Conservation (phyloP, 1,139 yeast species). For the Torulaspora pretoriensis region DNA sequence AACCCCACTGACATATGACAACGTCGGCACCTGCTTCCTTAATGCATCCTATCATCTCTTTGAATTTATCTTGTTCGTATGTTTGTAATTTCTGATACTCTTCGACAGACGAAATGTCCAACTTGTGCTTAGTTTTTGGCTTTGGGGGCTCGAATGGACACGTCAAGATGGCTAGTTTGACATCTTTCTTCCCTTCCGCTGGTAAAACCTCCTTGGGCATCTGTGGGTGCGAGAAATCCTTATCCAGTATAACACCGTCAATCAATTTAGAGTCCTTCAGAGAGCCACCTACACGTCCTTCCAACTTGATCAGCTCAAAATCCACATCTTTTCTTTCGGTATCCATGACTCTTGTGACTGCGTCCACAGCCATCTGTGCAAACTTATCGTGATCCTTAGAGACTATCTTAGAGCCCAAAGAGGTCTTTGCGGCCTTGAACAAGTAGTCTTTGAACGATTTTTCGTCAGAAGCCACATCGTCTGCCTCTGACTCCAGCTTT, state of each 20-base stretch:
- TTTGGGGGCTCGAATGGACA: conserved; percentile 99
- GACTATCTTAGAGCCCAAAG: conserved; percentile 92
- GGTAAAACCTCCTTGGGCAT: conserved; percentile 72
- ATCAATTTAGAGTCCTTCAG: conserved; percentile 80
- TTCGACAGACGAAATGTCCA: conserved; percentile 86
- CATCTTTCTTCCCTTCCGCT: conserved; percentile 47
- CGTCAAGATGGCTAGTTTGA: conserved; percentile 88
- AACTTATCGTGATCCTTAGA: conserved; percentile 90
- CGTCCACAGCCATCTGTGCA: conserved; percentile 96
- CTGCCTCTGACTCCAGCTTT: conserved; percentile 69
- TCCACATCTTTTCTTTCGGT: conserved; percentile 90
- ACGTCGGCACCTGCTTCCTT: conserved; percentile 91
- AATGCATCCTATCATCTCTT: conserved; percentile 82
- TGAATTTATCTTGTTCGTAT: conserved; percentile 87
- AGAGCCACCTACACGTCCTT: conserved; percentile 94
- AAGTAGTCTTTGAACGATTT: conserved; percentile 51
- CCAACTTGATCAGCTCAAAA: conserved; percentile 91
- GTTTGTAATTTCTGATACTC: conserved; percentile 87
- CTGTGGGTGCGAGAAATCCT: conserved; percentile 97
- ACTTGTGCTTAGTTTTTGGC: conserved; percentile 97
- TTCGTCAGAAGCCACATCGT: conserved; percentile 35
- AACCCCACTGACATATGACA: conserved; percentile 99
- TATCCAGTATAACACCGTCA: conserved; percentile 88
- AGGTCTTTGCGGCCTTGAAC: conserved; percentile 88
- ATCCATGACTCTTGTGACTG: conserved; percentile 90